Percentiles rank a stretch among this genome's conserved stretches.
phyloP scores from a whole-genome alignment of 331 rosid species.

The Ulmus americana region DNA sequence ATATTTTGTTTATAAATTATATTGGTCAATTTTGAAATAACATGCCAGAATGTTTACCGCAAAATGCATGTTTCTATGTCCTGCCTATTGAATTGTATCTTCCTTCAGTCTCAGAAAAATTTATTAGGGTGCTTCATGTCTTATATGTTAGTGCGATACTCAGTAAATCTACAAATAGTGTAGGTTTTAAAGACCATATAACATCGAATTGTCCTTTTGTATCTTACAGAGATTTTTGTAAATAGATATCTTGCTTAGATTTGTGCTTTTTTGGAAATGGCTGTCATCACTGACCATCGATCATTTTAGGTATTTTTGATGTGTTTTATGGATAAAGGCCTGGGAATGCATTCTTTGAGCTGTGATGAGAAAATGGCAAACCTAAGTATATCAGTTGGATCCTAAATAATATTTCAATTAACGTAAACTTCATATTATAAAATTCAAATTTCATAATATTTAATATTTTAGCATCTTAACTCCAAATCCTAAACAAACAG shows the following conservation, averaged over 20 bases:
- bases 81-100: constrained; percentile 24
- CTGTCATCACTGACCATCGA: too few species aligned
- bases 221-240: not conserved
- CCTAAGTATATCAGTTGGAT: too few species aligned
- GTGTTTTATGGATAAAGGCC: constrained; percentile 14
- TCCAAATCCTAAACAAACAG: too few species aligned
- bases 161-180: too few species aligned
- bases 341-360: constrained; percentile 8
- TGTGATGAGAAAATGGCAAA: not conserved
- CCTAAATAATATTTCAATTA: too few species aligned
- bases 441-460: too few species aligned
- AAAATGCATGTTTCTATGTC: constrained; percentile 27
- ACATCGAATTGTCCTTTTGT: not conserved
- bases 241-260: not conserved
- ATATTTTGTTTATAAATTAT: constrained; percentile 35
- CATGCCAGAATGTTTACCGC: constrained; percentile 37
- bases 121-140: not conserved
- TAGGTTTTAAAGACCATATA: not conserved
- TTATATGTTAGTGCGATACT: too few species aligned
- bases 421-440: too few species aligned
- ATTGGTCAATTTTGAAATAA: constrained; percentile 34
- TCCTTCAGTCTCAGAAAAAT: constrained; percentile 14
- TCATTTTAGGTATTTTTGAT: constrained; percentile 9
- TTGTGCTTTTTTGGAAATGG: constrained; percentile 10
- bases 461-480: too few species aligned